Evolutionary conservation across 371 early-diverging fungal genomes (phyloP), one percentile per base, ranked within the genome.

Genomic region (Saksenaea oblongispora): DNA sequence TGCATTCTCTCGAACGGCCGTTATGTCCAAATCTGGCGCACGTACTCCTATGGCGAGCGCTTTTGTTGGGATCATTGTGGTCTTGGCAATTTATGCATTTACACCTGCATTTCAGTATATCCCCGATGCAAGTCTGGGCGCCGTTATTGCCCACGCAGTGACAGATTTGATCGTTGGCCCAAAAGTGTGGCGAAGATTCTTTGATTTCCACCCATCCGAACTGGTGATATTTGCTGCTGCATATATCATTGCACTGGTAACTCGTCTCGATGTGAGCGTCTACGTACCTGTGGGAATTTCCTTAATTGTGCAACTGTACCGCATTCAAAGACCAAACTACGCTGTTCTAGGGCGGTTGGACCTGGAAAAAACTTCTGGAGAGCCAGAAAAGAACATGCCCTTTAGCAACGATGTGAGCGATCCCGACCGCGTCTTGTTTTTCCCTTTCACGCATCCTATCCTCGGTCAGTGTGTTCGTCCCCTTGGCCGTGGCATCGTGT

Each of bases 91-190:
- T 24, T 93, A 84, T 70, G 79, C 87, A 22, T 77, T 95, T 64
- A 90, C 93, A 37, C 90, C 89, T n/a, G 88, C 87, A 1, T 91
- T 96, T 68, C 90, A 82, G 71, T 95, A 84, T 66, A 91, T 96
- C 22, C 92, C 97, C 0, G 82, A 76, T 36, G 88, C 95, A 10
- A 78, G 85, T 5, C 78, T 95, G 10, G 83, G 92, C 22, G 93
- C 93, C 0, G 84, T 95, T 58, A 92, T 95, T 64, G 87, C 91
- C 58, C 80, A 76, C 41, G 86, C 89, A 37, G 87, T 91, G 13
- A 70, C 85, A 5, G 87, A 86, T 22, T 63, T 91, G 36, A 72
- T 93, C 27, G 65, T 71, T 10, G 86, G 86, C 3, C 84, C 87
- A 3, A 61, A 67, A 0, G 78, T 80, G 34, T 78, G 81, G 81